These are phyloP conservation scores for Echium plantagineum DNA, from an alignment of 257 asterid genomes.

Conservation along the genomic window DNA sequence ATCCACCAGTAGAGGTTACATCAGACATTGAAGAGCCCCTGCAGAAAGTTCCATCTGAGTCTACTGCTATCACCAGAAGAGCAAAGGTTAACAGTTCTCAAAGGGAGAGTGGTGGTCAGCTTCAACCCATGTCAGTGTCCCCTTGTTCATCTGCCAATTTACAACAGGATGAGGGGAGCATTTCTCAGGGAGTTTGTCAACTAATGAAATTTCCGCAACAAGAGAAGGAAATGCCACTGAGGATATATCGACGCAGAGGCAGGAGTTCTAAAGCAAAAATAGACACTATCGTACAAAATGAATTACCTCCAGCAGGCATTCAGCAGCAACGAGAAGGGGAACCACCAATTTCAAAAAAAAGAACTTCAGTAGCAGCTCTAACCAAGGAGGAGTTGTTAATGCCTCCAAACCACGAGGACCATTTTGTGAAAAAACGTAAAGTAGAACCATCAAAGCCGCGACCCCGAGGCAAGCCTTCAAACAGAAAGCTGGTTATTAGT, in stretches of 20 bases:
- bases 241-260: neutral
- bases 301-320: neutral
- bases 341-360: neutral
- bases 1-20: constrained; percentile 1
- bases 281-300: neutral
- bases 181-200: no score
- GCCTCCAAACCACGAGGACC: neutral
- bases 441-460: neutral
- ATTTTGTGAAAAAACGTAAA: neutral
- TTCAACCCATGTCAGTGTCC: neutral
- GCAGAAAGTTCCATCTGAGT: constrained; percentile 7
- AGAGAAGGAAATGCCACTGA: neutral
- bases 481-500: neutral
- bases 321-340: neutral
- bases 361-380: neutral
- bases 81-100: neutral
- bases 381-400: neutral
- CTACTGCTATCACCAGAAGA: constrained; percentile 1
- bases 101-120: constrained; percentile 3
- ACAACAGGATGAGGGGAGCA: neutral
- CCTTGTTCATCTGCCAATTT: neutral
- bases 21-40: constrained; percentile 6
- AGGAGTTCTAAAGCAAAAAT: neutral
- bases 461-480: neutral
- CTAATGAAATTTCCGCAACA: neutral